Base-by-base conservation (phyloP, 768 basidiomycete genomes). In the Clavulina sp. region DNA sequence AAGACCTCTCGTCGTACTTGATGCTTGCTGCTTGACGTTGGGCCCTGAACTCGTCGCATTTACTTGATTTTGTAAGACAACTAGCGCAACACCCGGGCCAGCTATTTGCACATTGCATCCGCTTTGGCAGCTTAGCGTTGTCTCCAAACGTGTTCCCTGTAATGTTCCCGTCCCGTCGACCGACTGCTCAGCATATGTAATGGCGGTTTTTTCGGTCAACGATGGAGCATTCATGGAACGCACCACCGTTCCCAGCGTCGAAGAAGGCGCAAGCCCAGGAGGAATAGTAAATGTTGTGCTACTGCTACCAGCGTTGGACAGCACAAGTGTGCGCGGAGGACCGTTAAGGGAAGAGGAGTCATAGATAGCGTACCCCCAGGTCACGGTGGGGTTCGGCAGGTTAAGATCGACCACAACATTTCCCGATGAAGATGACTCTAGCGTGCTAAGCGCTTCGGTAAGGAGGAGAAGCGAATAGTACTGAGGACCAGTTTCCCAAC, bases 251-350 rank as follows among this genome's bases (percentile, higher is more conserved):
- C n/a, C n/a, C n/a, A n/a, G n/a, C n/a, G n/a, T n/a, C n/a, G n/a
- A n/a, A n/a, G n/a, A n/a, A n/a, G n/a, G n/a, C n/a, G n/a, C n/a
- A n/a, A n/a, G n/a, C n/a, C n/a, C n/a, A n/a, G n/a, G n/a, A n/a
- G n/a, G n/a, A n/a, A n/a, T n/a, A n/a, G n/a, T n/a, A n/a, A n/a
- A n/a, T n/a, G n/a, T n/a, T n/a, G n/a, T n/a, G n/a, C n/a, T n/a
- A n/a, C n/a, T n/a, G n/a, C n/a, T n/a, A n/a, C 50, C 56, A 5
- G 40, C 56, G 48, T 54, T 55, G 54, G 54, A 55, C 54, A 57
- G 34, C 19, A 57, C 50, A 18, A 57, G 41, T 28, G 55, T 31
- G 3, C 49, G 48, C 30, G 32, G 43, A 6, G 48, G 54, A n/a
- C 31, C 33, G 33, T 41, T 40, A 5, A 52, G 48, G 16, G 47